Evolutionary conservation across 1,284 basidiomycete genomes (phyloP).

Genomic region (Pterulicium gracile): DNA sequence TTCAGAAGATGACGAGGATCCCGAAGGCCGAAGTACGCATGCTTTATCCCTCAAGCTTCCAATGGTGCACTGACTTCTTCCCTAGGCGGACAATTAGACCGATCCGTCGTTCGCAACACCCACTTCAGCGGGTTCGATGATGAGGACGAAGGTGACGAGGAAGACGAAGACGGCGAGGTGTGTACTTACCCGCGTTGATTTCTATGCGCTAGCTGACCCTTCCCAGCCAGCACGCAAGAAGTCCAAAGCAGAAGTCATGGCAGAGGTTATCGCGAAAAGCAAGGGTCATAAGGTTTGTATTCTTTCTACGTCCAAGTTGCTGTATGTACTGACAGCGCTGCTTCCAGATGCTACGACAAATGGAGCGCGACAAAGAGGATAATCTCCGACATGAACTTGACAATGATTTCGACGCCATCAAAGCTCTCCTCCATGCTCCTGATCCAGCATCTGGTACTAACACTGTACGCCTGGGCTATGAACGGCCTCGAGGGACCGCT

Average conservation of each 20-base stretch:
- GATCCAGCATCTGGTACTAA: constrained; percentile 28
- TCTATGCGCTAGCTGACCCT: constrained; percentile 9
- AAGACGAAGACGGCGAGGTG: constrained; percentile 32
- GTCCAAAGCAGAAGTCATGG: constrained; percentile 95
- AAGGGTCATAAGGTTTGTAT: constrained; percentile 79
- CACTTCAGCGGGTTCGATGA: constrained; percentile 90
- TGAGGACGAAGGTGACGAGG: constrained; percentile 45
- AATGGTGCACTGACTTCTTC: constrained; percentile 5
- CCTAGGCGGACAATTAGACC: constrained; percentile 51
- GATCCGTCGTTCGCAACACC: constrained; percentile 48
- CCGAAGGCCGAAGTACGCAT: constrained; percentile 31
- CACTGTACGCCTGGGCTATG: constrained; percentile 4
- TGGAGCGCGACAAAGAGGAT: constrained; percentile 80
- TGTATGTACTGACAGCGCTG: constrained; percentile 3
- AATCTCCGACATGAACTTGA: constrained; percentile 85
- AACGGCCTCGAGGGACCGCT: constrained; percentile 8
- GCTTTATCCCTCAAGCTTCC: constrained; percentile 8
- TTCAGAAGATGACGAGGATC: constrained; percentile 64
- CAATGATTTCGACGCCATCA: constrained; percentile 77
- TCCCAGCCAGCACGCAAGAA: constrained; percentile 70
- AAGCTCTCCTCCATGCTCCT: constrained; percentile 49
- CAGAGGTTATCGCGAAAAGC: constrained; percentile 95
- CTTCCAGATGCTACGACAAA: constrained; percentile 72
- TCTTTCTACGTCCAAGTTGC: constrained; percentile 1
- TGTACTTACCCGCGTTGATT: constrained; percentile 2